A percentile compares a stretch with the other conserved stretches of the same genome.
phyloP scores from a whole-genome alignment of 805 yeast genomes.

The Nakazawaea wickerhamii region DNA sequence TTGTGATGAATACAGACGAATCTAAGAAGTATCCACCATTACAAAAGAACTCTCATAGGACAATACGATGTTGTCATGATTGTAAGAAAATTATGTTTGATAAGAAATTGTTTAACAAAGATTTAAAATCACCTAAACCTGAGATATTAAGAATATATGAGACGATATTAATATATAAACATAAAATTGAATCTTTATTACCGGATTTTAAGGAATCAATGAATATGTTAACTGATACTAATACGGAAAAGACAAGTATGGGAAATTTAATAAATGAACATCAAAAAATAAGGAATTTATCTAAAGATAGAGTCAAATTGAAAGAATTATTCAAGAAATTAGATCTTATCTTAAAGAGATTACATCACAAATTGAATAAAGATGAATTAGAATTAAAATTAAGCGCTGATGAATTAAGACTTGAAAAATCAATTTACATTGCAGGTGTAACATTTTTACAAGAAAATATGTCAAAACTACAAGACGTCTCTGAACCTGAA shows the following conservation, averaged over 20 bases:
- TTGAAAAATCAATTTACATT: constrained; percentile 50
- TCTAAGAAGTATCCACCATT: constrained; percentile 1
- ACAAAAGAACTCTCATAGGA: constrained; percentile 18
- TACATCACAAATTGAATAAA: constrained; percentile 24
- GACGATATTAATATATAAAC: constrained; percentile 20
- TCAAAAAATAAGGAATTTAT: constrained; percentile 29
- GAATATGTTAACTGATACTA: not conserved
- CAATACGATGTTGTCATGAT: constrained; percentile 57
- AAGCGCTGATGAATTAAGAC: constrained; percentile 38
- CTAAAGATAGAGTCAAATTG: constrained; percentile 37
- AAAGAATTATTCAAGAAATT: constrained; percentile 45
- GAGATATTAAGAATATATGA: constrained; percentile 34
- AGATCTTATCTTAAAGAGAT: constrained; percentile 43
- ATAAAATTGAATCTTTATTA: constrained; percentile 17
- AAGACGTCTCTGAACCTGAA: constrained; percentile 59
- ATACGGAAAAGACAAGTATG: constrained; percentile 6
- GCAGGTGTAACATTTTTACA: constrained; percentile 59
- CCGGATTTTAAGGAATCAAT: constrained; percentile 16
- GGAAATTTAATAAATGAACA: constrained; percentile 9
- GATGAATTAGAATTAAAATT: constrained; percentile 14
- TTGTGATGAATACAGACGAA: constrained; percentile 8
- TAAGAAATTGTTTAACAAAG: constrained; percentile 44
- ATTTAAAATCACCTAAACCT: constrained; percentile 28
- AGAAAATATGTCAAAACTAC: constrained; percentile 57
- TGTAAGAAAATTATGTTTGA: constrained; percentile 64